phyloP scores from a whole-genome alignment of 225 moss, liverwort and hornwort species.

The Pseudisothecium myosuroides region DNA sequence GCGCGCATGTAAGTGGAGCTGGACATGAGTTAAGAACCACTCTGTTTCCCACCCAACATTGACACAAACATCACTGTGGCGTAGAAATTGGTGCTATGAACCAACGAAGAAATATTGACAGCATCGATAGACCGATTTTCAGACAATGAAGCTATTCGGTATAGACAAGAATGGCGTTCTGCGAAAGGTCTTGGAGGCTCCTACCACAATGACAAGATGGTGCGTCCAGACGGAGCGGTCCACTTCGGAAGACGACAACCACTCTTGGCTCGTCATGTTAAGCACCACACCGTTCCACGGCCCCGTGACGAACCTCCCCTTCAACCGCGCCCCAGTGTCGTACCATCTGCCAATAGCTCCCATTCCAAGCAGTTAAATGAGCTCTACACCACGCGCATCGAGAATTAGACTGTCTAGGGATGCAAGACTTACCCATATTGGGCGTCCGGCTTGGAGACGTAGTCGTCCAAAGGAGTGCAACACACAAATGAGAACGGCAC shows the following conservation, averaged over 20 bases:
- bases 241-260: conserved; percentile 59
- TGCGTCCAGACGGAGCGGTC: conserved; percentile 84
- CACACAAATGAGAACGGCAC: neutral
- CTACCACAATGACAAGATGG: conserved; percentile 73
- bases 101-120: neutral
- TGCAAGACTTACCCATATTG: conserved; percentile 37
- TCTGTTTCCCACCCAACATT: neutral
- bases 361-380: neutral
- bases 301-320: conserved; percentile 50
- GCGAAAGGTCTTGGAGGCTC: neutral
- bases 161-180: neutral
- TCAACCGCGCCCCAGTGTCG: conserved; percentile 71
- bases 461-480: conserved; percentile 69
- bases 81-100: neutral
- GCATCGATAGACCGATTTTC: neutral
- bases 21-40: neutral
- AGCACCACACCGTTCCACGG: conserved; percentile 68
- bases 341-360: conserved; percentile 42
- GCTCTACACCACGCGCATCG: neutral
- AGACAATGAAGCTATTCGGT: neutral
- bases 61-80: neutral
- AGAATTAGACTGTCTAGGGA: neutral
- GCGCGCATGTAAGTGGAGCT: neutral
- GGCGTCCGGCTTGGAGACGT: conserved; percentile 49
- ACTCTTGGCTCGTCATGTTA: conserved; percentile 86